phyloP scores from a whole-genome alignment of 352 stramenopile genomes.

The Phytophthora pseudosyringae region DNA sequence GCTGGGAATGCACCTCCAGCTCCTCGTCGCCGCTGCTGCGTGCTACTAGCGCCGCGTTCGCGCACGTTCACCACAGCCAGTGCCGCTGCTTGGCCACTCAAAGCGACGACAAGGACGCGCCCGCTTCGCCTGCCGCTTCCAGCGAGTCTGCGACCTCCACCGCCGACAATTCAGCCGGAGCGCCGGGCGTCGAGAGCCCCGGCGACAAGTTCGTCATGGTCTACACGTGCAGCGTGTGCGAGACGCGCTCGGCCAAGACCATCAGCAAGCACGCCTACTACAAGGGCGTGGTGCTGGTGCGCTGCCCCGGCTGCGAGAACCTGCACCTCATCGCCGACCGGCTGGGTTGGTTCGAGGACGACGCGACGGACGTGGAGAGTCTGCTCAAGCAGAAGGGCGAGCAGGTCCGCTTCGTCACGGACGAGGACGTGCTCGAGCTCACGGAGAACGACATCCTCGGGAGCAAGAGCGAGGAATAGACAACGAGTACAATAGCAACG shows the following conservation, averaged over 20 bases:
- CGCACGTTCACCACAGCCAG: slow-evolving; percentile 6
- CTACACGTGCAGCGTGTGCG: slow-evolving; percentile 98
- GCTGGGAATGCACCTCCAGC: not conserved
- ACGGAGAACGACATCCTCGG: slow-evolving; percentile 79
- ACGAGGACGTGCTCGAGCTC: slow-evolving; percentile 84
- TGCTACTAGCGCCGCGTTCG: not conserved
- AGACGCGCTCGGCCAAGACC: slow-evolving; percentile 97
- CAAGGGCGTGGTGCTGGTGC: slow-evolving; percentile 97
- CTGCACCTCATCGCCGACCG: slow-evolving; percentile 98
- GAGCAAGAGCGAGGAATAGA: slow-evolving; percentile 38
- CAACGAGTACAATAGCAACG: slow-evolving; percentile 10
- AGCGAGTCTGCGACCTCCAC: slow-evolving; percentile 5
- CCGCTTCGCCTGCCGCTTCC: not conserved
- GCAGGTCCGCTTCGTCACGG: slow-evolving; percentile 72
- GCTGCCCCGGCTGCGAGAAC: slow-evolving; percentile 97
- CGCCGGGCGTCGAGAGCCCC: slow-evolving; percentile 76
- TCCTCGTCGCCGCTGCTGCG: not conserved
- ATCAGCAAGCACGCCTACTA: slow-evolving; percentile 98
- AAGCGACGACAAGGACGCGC: slow-evolving; percentile 7
- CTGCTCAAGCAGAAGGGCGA: slow-evolving; percentile 82
- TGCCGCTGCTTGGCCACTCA: slow-evolving; percentile 30
- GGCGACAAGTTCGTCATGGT: slow-evolving; percentile 97
- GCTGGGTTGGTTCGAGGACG: slow-evolving; percentile 94
- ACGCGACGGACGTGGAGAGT: slow-evolving; percentile 89
- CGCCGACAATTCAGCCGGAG: slow-evolving; percentile 29